Base-by-base conservation (phyloP, 768 basidiomycete genomes). In the Naganishia vishniacii region DNA sequence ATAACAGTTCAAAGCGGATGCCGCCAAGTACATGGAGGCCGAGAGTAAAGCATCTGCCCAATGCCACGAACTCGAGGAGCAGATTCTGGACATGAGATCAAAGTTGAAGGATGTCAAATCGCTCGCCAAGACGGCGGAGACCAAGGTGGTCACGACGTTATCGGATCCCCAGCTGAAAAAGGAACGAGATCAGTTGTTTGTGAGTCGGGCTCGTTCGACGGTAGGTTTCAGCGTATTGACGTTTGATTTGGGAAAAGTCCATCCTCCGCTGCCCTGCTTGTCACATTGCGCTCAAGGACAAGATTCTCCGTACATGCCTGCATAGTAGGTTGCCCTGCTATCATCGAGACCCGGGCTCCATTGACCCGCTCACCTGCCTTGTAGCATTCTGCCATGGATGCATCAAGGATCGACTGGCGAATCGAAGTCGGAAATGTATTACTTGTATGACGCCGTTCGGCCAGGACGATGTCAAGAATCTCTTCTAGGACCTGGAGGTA, bases 121-220 rank as follows among this genome's bases (percentile, higher is more conserved):
- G 11, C 28, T 44, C 15, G 53, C 44, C 41, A 53, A 53, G 34
- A 45, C 48, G 23, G 60, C 49, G 31, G 65, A 56, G 53, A 56
- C 32, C 34, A 56, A 56, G 53, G 53, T 56, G 53, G 53, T 56
- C 23, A 25, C 53, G 8, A 37, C 53, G 37, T 40, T 34, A 6
- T 34, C 53, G 53, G 53, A 56, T 40, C 53, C 53, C 40, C 53
- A 61, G 34, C 42, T 66, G 18, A 60, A 66, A 37, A 61, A 45
- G 31, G 65, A 66, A 32, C 20, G 65, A 40, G 65, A 66, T 42
- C 61, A 61, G 65, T 62, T 66, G 25, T 66, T 66, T 37, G 65
- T 66, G 60, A 61, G 65, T 62, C 29, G 12, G 1, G 62, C n/a
- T n/a, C 3, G 4, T 13, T 34, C 8, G 3, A 20, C 18, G 26